A percentile compares a stretch with the other conserved stretches of the same genome.
phyloP scores from a whole-genome alignment of 257 asterid genomes.

The Pogostemon cablin region DNA sequence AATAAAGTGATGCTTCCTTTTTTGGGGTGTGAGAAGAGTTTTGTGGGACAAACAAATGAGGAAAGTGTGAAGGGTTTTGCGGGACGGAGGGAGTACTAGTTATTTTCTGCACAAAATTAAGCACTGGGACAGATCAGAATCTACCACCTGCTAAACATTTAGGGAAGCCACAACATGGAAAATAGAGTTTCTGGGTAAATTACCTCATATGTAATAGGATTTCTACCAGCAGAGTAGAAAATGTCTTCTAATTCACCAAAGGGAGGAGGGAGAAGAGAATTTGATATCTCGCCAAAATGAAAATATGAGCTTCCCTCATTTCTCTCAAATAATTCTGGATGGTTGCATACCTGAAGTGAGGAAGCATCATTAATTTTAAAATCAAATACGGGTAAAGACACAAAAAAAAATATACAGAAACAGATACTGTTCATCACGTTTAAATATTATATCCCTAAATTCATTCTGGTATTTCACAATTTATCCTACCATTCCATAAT shows the following conservation, averaged over 20 bases:
- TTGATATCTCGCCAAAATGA: slow-evolving; percentile 81
- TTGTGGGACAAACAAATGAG: too few relatives aligned
- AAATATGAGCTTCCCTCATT: slow-evolving; percentile 92
- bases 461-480: slow-evolving; percentile 7
- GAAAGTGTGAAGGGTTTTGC: too few relatives aligned
- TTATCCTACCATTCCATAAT: slow-evolving; percentile 5
- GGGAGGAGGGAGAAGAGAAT: slow-evolving; percentile 87
- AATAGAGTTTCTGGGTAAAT: slow-evolving; percentile 24
- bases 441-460: slow-evolving; percentile 5
- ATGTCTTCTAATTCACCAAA: slow-evolving; percentile 86
- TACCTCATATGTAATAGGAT: slow-evolving; percentile 88
- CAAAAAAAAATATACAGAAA: slow-evolving; percentile 14
- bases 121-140: neutral
- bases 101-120: too few relatives aligned
- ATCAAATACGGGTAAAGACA: neutral
- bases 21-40: too few relatives aligned
- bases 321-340: slow-evolving; percentile 98
- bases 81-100: too few relatives aligned
- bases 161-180: slow-evolving; percentile 11
- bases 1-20: too few relatives aligned
- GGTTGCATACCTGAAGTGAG: slow-evolving; percentile 85
- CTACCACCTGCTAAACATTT: neutral
- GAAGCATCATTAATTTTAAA: slow-evolving; percentile 17
- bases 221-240: slow-evolving; percentile 75
- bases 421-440: neutral